Evolutionary conservation across 306 rosid species (phyloP).

Genomic region (Ceratonia siliqua): DNA sequence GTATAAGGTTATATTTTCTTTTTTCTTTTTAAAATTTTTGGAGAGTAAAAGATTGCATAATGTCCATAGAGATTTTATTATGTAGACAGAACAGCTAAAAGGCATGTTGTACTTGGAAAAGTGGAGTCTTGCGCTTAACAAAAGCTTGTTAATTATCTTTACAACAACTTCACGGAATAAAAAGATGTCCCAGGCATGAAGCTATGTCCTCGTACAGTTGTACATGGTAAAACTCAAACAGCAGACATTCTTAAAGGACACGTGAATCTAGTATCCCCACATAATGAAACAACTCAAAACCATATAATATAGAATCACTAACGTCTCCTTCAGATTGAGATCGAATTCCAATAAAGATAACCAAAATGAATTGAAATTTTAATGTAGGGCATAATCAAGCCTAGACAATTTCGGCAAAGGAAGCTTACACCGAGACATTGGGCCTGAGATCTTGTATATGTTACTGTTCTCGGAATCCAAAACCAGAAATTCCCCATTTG

Average conservation of each 20-base stretch:
- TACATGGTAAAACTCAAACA: conserved; percentile 19
- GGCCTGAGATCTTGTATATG: conserved; percentile 74
- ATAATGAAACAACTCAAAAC: conserved; percentile 18
- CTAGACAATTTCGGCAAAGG: conserved; percentile 9
- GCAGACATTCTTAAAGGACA: conserved; percentile 27
- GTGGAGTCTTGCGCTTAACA: conserved; percentile 64
- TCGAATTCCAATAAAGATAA: conserved; percentile 10
- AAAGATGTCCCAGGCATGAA: conserved; percentile 44
- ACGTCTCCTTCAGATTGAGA: not conserved
- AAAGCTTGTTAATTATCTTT: conserved; percentile 54
- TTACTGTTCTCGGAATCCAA: conserved; percentile 92
- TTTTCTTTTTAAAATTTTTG: conserved; percentile 1
- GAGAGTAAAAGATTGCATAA: conserved; percentile 32
- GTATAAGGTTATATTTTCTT: not conserved
- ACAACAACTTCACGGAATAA: conserved; percentile 42
- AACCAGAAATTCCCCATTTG: conserved; percentile 79
- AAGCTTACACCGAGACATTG: conserved; percentile 76
- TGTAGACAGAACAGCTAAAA: conserved; percentile 37
- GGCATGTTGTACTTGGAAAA: conserved; percentile 40
- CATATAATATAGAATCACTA: conserved; percentile 1
- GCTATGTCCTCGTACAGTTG: conserved; percentile 40
- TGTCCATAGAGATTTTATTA: conserved; percentile 37
- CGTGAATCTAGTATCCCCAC: conserved; percentile 28
- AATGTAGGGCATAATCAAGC: not conserved
- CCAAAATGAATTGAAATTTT: not conserved